Base-by-base conservation (phyloP, 139 green algal species). In the Raphidocelis subcapitata region DNA sequence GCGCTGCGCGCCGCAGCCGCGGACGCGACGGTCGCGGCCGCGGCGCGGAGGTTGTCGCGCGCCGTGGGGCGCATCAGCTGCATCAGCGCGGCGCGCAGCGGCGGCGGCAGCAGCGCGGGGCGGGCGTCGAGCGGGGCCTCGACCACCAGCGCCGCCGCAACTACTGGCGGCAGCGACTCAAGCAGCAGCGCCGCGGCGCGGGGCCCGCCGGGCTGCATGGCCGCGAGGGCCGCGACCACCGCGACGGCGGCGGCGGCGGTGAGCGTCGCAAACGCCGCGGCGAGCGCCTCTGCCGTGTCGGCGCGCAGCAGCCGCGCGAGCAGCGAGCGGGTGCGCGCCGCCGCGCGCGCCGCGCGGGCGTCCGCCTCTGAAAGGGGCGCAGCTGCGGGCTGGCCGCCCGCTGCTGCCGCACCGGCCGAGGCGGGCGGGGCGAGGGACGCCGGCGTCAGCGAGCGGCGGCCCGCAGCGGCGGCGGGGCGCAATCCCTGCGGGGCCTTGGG, bases 251-350 rank as follows among this genome's bases (percentile, higher is more conserved):
- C n/a, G 3, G 23, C 16, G 15, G 55, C 5, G 12, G 44, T 36
- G 5, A 70, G 21, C 14, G 14, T 24, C 16, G 70, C 46, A 70
- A 69, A 54, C 46, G 36, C 47, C 4, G 61, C 60, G n/a, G 61
- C 70, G 26, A 52, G 31, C 3, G 51, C 24, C 31, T 41, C 21
- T 3, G 61, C 46, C 1, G 70, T 12, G 37, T 33, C 46, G 5
- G 60, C 70, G 47, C 31, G 46, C 70, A 77, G 61, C 60, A 77
- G 47, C 1, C 61, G 37, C 37, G 62, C 70, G 15, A 77, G 70
- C 46, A 77, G 32, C 60, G 41, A 8, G 41, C 12, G 8, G 41
- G 41, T 49, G 41, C 41, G 41, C 8, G 8, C 8, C 41, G 41
- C 12, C 8, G 41, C 41, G 41, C 8, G 41, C 8, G 8, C 41